A percentile compares a stretch with the other conserved stretches of the same genome.
phyloP scores from a whole-genome alignment of 352 stramenopile genomes.

The Pythium folliculosum region DNA sequence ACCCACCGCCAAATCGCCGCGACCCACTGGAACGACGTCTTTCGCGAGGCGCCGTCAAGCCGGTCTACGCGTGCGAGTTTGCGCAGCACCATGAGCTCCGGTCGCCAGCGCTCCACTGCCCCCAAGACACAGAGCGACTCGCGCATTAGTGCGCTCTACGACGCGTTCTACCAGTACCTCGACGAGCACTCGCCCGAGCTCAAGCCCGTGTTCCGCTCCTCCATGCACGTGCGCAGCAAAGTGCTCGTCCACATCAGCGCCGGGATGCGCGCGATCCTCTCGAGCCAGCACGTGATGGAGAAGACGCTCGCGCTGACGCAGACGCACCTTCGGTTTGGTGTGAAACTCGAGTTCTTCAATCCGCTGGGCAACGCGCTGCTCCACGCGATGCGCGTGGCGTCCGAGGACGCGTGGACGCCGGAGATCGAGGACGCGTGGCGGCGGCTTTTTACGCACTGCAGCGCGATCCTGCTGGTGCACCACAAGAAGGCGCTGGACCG shows the following conservation, averaged over 20 bases:
- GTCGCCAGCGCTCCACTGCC: not conserved
- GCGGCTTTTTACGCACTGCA: conserved; percentile 45
- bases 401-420: conserved; percentile 37
- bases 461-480: conserved; percentile 46
- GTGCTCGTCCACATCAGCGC: conserved; percentile 89
- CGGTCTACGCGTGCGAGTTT: conserved; percentile 21
- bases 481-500: conserved; percentile 30
- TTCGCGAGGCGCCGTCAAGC: conserved; percentile 17
- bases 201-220: conserved; percentile 52
- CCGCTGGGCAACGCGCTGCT: conserved; percentile 40
- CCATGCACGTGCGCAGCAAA: conserved; percentile 74
- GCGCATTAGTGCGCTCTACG: conserved; percentile 35
- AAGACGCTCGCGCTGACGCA: conserved; percentile 59
- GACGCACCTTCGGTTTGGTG: conserved; percentile 51
- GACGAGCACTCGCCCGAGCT: conserved; percentile 48
- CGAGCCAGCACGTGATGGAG: conserved; percentile 58
- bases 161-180: conserved; percentile 52
- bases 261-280: conserved; percentile 46
- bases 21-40: conserved; percentile 43
- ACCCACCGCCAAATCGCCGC: conserved; percentile 37
- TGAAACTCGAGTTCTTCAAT: conserved; percentile 49
- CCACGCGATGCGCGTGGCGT: conserved; percentile 44
- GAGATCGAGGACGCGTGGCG: conserved; percentile 52
- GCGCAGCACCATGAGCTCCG: conserved; percentile 13
- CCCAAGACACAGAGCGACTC: conserved; percentile 7